Conservation (phyloP, 495 filamentous ascomycete genomes). For the Penicillium diatomitis region DNA sequence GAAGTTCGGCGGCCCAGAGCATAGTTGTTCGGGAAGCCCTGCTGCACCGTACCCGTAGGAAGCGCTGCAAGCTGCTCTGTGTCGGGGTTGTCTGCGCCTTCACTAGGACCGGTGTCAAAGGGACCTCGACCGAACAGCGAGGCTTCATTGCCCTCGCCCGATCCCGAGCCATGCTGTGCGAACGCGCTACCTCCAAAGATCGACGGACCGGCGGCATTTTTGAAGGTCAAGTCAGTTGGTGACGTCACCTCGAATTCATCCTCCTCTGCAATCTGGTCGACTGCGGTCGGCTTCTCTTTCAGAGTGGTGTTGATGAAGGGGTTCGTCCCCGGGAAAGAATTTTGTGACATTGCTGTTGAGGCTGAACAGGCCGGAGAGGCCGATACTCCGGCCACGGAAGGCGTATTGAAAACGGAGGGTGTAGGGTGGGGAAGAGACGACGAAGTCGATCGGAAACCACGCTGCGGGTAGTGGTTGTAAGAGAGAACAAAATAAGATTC, state of each 20-base stretch:
- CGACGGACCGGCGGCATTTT: conserved; percentile 22
- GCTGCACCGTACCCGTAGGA: conserved; percentile 30
- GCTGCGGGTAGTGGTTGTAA: neutral
- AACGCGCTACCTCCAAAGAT: conserved; percentile 26
- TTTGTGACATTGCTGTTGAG: conserved; percentile 40
- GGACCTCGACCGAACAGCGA: conserved; percentile 30
- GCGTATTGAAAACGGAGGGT: conserved; percentile 9
- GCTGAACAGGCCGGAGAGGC: conserved; percentile 21
- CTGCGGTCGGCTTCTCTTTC: conserved; percentile 24
- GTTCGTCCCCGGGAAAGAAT: conserved; percentile 47
- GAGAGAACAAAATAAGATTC: too few species aligned
- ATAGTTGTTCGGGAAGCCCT: conserved; percentile 86
- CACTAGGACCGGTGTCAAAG: conserved; percentile 19
- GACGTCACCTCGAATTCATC: conserved; percentile 58
- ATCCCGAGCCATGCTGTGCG: conserved; percentile 13
- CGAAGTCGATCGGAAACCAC: neutral
- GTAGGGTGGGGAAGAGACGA: conserved; percentile 4
- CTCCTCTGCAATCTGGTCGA: conserved; percentile 48
- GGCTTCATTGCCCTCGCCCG: conserved; percentile 1
- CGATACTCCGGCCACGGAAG: conserved; percentile 24
- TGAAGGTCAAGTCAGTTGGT: conserved; percentile 50
- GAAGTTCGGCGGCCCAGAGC: conserved; percentile 89
- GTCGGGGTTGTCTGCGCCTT: conserved; percentile 17
- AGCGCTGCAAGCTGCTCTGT: conserved; percentile 21
- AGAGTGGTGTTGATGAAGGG: conserved; percentile 39